Evolutionary conservation across 2,329 filamentous ascomycete species (phyloP), one percentile per base, ranked within the genome.

Genomic region (Ophiostoma sp.): DNA sequence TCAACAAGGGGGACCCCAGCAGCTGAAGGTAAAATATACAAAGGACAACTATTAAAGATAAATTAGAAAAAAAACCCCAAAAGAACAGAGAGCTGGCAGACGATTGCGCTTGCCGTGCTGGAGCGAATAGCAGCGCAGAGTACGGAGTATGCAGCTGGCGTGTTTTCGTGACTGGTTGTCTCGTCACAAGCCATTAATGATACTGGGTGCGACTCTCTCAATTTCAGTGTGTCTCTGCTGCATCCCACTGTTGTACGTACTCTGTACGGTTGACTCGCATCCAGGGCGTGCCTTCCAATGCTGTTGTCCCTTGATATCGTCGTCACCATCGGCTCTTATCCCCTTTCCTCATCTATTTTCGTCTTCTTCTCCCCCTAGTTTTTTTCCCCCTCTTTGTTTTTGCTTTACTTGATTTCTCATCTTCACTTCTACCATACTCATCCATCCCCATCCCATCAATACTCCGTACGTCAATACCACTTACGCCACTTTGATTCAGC

Each of bases 401-500:
- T 60, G n/a, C 8, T 8, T 27, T 60, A 31, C n/a, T 27, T 39
- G 6, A 20, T 3, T n/a, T 23, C 17, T 20, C 64, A 44, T 39
- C 60, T 13, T 31, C 65, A 20, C n/a, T 41, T 11, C n/a, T 27
- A 57, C 23, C 11, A 27, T 57, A 48, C 20, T 1, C 39, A 17
- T 20, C 10, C 62, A 36, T 39, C 7, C 13, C 4, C 62, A 39
- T 66, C 20, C 31, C 62, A 35, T 39, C 10, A 15, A 23, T 66
- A 41, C 39, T 15, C 39, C 10, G 39, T 41, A 48, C 44, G 44
- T 48, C 20, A 35, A 66, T 66, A 33, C 64, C 35, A 67, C n/a
- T 67, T 41, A 27, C 64, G 57, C 57, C 57, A 62, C 57, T 62
- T 62, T 5, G 27, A 17, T 67, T 67, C 65, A 67, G 65, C 65